phyloP scores from a whole-genome alignment of 2,329 filamentous ascomycete genomes.

The Coniosporium tulheliwenetii region DNA sequence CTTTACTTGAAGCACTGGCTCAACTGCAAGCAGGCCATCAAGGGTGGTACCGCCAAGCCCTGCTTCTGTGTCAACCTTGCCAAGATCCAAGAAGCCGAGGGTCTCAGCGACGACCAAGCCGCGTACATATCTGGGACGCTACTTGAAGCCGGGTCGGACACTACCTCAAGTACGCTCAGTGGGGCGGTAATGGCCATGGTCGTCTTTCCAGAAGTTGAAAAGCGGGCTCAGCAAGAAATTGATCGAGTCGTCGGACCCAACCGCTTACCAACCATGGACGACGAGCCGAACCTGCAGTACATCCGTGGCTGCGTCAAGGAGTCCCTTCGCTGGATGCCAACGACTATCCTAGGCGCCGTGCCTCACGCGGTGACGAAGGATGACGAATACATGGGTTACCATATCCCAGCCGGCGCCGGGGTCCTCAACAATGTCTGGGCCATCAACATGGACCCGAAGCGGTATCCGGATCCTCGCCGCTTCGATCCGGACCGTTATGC shows the following conservation, averaged over 20 bases:
- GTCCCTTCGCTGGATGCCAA: conserved; percentile 16
- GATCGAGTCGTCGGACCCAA: conserved; percentile 9
- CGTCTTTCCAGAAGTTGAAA: conserved; percentile 10
- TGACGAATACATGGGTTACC: conserved; percentile 15
- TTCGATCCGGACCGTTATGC: conserved; percentile 18
- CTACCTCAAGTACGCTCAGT: neutral
- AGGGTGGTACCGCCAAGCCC: conserved; percentile 8
- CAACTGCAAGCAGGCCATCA: conserved; percentile 7
- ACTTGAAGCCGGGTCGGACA: neutral
- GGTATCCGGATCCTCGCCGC: conserved; percentile 20
- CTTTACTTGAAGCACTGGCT: conserved; percentile 10
- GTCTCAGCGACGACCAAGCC: conserved; percentile 9
- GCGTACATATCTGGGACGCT: conserved; percentile 1
- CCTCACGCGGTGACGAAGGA: conserved; percentile 9
- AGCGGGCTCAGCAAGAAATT: conserved; percentile 8
- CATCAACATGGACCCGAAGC: conserved; percentile 21
- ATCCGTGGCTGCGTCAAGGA: conserved; percentile 19
- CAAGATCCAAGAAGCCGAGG: conserved; percentile 10
- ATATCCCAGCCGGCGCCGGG: conserved; percentile 20
- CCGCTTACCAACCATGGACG: conserved; percentile 12
- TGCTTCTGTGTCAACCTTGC: conserved; percentile 11
- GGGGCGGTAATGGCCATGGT: conserved; percentile 26
- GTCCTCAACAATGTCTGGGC: conserved; percentile 21
- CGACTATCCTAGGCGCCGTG: conserved; percentile 13
- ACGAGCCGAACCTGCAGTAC: conserved; percentile 15